Base-by-base conservation (phyloP, 23 red algal species). In the Gracilaria caudata region DNA sequence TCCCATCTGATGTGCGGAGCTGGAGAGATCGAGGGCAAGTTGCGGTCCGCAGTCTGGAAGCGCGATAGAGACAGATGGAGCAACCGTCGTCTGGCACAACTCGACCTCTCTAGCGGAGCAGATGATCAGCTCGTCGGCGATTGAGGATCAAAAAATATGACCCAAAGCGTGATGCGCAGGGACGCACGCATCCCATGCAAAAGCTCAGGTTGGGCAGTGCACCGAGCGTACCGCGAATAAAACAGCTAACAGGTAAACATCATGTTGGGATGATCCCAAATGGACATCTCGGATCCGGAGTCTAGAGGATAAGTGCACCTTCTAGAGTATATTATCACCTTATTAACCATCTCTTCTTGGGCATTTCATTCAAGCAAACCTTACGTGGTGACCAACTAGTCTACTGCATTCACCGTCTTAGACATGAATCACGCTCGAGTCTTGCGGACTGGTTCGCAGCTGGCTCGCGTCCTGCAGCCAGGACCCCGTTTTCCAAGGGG, bases 1-100 rank as follows among this genome's bases (percentile, higher is more conserved):
- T 17, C 84, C 84, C 84, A 89, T 89, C 7, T 6, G 34, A 53
- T 19, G 11, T 4, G 2, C 25, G 30, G 63, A 12, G 63, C 28
- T 0, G 5, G 11, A 61, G 11, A 23, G 57, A 61, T 61, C 13
- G 57, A 61, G 3, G 9, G 23, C 2, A 30, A 29, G 57, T 29
- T 12, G 23, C 17, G 57, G 23, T 30, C 23, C 29, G 57, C 16
- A 30, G 16, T 61, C 23, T 61, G 2, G 8, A 30, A 61, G 57
- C 23, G 49, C 49, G 49, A 17, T 16, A 53, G 13, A 16, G 10
- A 45, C 6, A 45, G 10, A 45, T 45, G 41, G n/a, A n/a, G n/a
- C n/a, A n/a, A n/a, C n/a, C n/a, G n/a, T n/a, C n/a, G n/a, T n/a
- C n/a, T n/a, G n/a, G n/a, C n/a, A n/a, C n/a, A n/a, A n/a, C n/a